Base-by-base conservation (phyloP, 2,329 filamentous ascomycete species). In the Capronia epimyces region DNA sequence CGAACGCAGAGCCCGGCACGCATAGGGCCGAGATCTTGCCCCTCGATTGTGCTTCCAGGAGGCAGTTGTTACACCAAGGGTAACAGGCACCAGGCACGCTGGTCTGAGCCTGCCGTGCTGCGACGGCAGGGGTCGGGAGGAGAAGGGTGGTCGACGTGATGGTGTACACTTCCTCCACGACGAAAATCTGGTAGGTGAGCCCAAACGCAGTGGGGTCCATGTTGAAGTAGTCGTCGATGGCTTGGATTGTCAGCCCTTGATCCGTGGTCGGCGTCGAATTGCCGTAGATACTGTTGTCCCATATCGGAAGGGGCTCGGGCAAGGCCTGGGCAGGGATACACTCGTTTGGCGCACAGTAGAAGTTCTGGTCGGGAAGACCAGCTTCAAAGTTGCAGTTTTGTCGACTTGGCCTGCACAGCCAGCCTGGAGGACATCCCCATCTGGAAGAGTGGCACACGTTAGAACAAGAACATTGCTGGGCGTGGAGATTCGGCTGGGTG, bases 141-240 rank as follows among this genome's bases (percentile, higher is more conserved):
- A 57, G 50, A 0, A 63, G 52, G 0, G 78, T 82, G 0, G 71
- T 72, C 44, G 56, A 56, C 27, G 74, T 67, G 1, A 76, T 79
- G 0, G 66, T 72, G 9, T 72, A 60, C 1, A 69, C 59, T 3
- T 75, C 61, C 16, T 57, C 32, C 20, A 73, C 66, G 16, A 73
- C 71, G 53, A 84, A 86, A 15, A 86, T 81, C 36, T 76, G 77
- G 52, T 79, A 83, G 43, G 73, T 77, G 13, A 87, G 69, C 3
- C 82, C 83, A 51, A 87, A 87, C 0, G 73, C 73, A 1, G 71
- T 64, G 0, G 84, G 80, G 49, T 82, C 71, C n/a, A 87, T 72
- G 52, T 86, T 76, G 67, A 82, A 87, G 63, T 85, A 86, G 18
- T 60, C 34, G 31, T 62, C 57, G 16, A 61, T 61, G 2, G 51